Base-by-base conservation (phyloP, 2,329 filamentous ascomycete species). In the Fusarium longipes region DNA sequence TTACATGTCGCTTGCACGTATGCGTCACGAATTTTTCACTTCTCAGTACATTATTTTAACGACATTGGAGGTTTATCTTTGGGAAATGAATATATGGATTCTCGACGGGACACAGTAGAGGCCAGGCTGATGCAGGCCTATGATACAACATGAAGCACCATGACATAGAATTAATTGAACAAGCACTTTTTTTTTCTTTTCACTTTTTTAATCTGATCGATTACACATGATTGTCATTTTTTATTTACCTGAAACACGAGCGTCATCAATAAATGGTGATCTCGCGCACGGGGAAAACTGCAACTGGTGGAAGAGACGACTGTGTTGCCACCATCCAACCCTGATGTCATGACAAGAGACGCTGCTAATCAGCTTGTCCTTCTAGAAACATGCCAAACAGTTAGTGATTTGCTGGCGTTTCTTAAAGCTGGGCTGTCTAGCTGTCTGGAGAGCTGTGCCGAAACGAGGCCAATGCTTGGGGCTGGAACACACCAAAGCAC, bases 161-260 rank as follows among this genome's bases (percentile, higher is more conserved):
- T 35, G 40, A 45, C 24, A 63, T 50, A 63, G 14, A 63, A n/a
- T 36, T 50, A 42, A 57, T 63, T 22, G 6, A 57, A 35, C n/a
- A 24, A 35, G 32, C 22, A 20, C 20, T 35, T 42, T 15, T 8
- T 6, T 39, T 22, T 8, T 15, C 4, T 15, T 24, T 36, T 22
- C 9, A 6, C 24, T 6, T 27, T 43, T 18, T 27, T n/a, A 35
- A 20, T 18, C n/a, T 4, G 22, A 48, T 25, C 17, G 25, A 25
- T 40, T 40, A 9, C 15, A n/a, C 29, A 24, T 15, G 18, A 47
- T 33, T 10, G 20, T 2, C 29, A 9, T 22, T 20, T 7, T 36
- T 18, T 48, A 18, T 48, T 27, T 36, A 48, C n/a, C 22, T 48
- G 45, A 48, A 48, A 48, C 45, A 48, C 25, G 45, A 48, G 24